These are phyloP conservation scores for Tardiomyces digboiensis DNA, from an alignment of 1,139 yeast species.

Conservation along the genomic window DNA sequence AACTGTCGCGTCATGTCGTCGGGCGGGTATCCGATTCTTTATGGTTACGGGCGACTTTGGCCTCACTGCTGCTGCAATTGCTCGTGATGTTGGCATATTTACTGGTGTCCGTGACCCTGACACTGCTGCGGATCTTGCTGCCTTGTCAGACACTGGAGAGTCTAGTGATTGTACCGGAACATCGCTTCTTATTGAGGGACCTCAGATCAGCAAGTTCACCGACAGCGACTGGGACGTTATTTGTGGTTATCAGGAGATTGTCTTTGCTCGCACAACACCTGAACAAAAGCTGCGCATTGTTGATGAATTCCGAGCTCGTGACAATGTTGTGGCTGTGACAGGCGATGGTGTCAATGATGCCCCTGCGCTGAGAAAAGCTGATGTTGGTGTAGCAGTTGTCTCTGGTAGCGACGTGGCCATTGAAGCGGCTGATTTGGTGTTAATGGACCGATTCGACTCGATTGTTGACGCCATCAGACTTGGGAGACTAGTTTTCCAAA, in stretches of 20 bases:
- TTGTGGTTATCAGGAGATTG: slow-evolving; percentile 60
- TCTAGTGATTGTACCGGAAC: background rate
- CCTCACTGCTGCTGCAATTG: slow-evolving; percentile 76
- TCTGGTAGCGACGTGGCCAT: slow-evolving; percentile 79
- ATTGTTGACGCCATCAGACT: slow-evolving; percentile 73
- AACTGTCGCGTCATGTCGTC: slow-evolving; percentile 60
- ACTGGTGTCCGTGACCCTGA: background rate
- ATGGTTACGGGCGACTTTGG: slow-evolving; percentile 87
- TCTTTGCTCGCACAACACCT: slow-evolving; percentile 81
- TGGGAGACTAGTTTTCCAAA: slow-evolving; percentile 68
- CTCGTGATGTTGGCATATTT: slow-evolving; percentile 72
- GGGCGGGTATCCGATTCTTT: slow-evolving; percentile 72
- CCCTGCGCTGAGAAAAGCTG: slow-evolving; percentile 71
- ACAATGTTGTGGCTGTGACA: slow-evolving; percentile 71
- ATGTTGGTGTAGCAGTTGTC: slow-evolving; percentile 87
- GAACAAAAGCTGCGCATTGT: slow-evolving; percentile 79
- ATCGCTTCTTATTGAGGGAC: slow-evolving; percentile 35
- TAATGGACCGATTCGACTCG: slow-evolving; percentile 70
- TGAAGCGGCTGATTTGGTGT: slow-evolving; percentile 68
- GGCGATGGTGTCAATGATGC: slow-evolving; percentile 88
- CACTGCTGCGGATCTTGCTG: slow-evolving; percentile 37
- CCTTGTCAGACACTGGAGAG: slow-evolving; percentile 46
- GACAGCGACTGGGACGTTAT: slow-evolving; percentile 51
- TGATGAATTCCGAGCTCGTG: slow-evolving; percentile 68
- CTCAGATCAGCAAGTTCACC: slow-evolving; percentile 30